Conservation (phyloP, 192 early-diverging fungal genomes). For the Coemansia guatemalensis region DNA sequence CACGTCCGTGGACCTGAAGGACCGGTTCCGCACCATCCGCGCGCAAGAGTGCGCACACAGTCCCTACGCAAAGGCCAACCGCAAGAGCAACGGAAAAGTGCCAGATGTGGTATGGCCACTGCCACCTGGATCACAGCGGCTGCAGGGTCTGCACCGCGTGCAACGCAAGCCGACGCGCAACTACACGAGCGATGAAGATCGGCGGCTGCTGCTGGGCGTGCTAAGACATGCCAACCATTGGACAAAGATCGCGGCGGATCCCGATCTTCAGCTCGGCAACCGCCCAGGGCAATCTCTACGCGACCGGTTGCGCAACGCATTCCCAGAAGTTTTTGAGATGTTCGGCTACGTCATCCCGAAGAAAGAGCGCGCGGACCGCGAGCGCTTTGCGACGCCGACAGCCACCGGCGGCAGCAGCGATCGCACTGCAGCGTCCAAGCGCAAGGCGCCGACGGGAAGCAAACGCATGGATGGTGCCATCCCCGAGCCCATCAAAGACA, state of each 20-base stretch:
- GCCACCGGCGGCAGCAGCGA: not conserved
- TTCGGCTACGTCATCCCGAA: slow-evolving; percentile 54
- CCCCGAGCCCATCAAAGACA: slow-evolving; percentile 35
- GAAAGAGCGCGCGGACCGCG: slow-evolving; percentile 51
- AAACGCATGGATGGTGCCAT: slow-evolving; percentile 50
- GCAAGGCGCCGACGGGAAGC: slow-evolving; percentile 48
- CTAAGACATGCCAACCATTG: slow-evolving; percentile 51
- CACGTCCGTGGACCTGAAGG: slow-evolving; percentile 53
- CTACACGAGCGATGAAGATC: slow-evolving; percentile 52
- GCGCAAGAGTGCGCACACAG: slow-evolving; percentile 52
- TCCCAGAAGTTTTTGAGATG: slow-evolving; percentile 53
- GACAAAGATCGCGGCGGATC: slow-evolving; percentile 52
- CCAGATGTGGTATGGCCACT: slow-evolving; percentile 55
- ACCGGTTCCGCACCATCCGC: slow-evolving; percentile 53
- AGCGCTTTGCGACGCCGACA: slow-evolving; percentile 19
- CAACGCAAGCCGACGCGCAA: slow-evolving; percentile 55
- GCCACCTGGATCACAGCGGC: slow-evolving; percentile 51
- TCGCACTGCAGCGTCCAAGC: slow-evolving; percentile 12
- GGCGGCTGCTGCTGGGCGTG: slow-evolving; percentile 44
- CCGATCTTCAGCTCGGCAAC: slow-evolving; percentile 41
- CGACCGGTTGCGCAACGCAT: slow-evolving; percentile 53
- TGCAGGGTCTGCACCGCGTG: slow-evolving; percentile 50
- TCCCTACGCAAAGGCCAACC: slow-evolving; percentile 20
- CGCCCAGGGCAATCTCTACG: slow-evolving; percentile 53
- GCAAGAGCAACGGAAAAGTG: slow-evolving; percentile 33